phyloP scores from a whole-genome alignment of 495 filamentous ascomycete genomes.

The Daldinia vernicosa region DNA sequence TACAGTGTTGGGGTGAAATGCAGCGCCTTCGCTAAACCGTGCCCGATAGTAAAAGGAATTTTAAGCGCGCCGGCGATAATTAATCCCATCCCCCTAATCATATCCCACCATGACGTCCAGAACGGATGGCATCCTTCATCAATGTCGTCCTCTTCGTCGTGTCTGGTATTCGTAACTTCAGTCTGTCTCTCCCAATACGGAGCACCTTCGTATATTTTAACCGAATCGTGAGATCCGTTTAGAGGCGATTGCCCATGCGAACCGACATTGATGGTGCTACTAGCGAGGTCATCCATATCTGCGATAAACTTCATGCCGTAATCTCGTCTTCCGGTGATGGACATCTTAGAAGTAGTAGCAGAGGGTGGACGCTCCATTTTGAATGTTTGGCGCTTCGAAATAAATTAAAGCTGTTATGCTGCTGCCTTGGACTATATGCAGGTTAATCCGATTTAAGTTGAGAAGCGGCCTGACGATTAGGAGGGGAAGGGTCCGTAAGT shows the following conservation, averaged over 20 bases:
- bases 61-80: slow-evolving; percentile 60
- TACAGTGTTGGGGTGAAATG: slow-evolving; percentile 75
- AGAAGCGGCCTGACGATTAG: background rate
- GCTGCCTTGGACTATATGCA: slow-evolving; percentile 2
- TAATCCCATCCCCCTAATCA: slow-evolving; percentile 55
- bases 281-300: slow-evolving; percentile 13
- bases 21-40: slow-evolving; percentile 70
- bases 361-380: slow-evolving; percentile 34
- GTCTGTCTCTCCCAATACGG: slow-evolving; percentile 22
- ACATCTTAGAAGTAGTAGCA: slow-evolving; percentile 35
- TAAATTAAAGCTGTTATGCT: background rate
- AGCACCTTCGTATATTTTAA: background rate
- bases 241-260: background rate
- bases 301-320: slow-evolving; percentile 38
- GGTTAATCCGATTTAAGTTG: background rate
- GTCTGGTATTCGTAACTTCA: background rate
- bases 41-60: slow-evolving; percentile 69
- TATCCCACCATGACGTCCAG: slow-evolving; percentile 32
- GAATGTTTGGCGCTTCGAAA: background rate
- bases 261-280: background rate
- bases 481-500: background rate
- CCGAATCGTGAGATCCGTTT: background rate
- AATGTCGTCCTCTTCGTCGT: slow-evolving; percentile 8
- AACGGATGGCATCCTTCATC: slow-evolving; percentile 36
- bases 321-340: slow-evolving; percentile 35